phyloP scores from a whole-genome alignment of 768 basidiomycete genomes.

The Butyriboletus loyo region DNA sequence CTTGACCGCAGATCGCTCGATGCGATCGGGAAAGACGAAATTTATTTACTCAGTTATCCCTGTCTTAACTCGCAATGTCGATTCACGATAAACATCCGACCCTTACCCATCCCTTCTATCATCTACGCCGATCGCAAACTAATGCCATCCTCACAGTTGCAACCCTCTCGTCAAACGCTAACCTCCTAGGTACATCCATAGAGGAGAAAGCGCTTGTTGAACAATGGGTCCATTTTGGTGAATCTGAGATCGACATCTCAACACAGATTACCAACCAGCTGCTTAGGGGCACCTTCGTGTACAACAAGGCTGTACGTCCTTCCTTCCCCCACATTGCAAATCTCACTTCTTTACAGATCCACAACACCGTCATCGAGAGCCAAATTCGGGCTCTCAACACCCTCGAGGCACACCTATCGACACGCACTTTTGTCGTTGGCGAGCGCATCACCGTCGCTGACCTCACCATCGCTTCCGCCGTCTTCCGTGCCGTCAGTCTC shows the following conservation, averaged over 20 bases:
- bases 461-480: conserved; percentile 58
- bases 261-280: conserved; percentile 41
- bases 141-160: conserved; percentile 54
- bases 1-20: conserved; percentile 9
- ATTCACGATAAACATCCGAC: conserved; percentile 30
- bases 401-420: conserved; percentile 70
- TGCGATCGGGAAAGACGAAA: conserved; percentile 26
- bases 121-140: conserved; percentile 14
- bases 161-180: conserved; percentile 68
- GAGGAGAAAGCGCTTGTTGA: conserved; percentile 76
- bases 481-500: conserved; percentile 51
- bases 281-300: conserved; percentile 54
- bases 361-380: conserved; percentile 51
- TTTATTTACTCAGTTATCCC: conserved; percentile 56
- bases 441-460: conserved; percentile 96
- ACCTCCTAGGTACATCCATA: conserved; percentile 62
- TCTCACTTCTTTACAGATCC: conserved; percentile 42
- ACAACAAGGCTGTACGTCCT: conserved; percentile 77
- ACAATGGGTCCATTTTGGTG: conserved; percentile 80
- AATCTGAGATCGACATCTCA: conserved; percentile 54
- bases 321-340: background rate
- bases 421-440: conserved; percentile 86
- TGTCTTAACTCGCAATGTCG: conserved; percentile 64
- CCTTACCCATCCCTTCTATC: background rate
- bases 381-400: conserved; percentile 57